These are phyloP conservation scores for Acanthamoeba castellanii DNA, from an alignment of 208 protist species.

Conservation along the genomic window DNA sequence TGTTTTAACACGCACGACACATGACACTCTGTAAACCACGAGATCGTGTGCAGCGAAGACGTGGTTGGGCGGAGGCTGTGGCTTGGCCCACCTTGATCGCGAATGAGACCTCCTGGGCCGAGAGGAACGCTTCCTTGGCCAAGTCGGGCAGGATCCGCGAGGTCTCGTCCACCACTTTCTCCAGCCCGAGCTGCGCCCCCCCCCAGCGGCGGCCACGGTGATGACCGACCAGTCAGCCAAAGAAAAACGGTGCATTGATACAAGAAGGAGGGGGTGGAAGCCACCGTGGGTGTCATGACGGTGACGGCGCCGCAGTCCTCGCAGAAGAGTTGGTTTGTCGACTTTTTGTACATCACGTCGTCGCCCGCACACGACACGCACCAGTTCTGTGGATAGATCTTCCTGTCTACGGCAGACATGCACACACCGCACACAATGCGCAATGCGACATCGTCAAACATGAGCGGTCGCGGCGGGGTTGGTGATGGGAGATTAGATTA, in stretches of 20 bases:
- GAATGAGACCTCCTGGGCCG: slow-evolving; percentile 55
- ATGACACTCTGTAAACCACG: too few relatives aligned
- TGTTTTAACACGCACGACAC: too few relatives aligned
- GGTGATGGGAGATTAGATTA: background rate
- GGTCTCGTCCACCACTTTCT: slow-evolving; percentile 64
- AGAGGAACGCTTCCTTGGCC: slow-evolving; percentile 68
- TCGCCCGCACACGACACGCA: slow-evolving; percentile 17
- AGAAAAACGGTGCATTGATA: background rate
- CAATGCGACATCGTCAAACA: background rate
- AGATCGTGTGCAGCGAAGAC: too few relatives aligned
- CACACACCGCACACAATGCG: background rate
- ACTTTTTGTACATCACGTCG: slow-evolving; percentile 42
- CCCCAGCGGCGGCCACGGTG: background rate
- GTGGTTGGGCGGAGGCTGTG: too few relatives aligned
- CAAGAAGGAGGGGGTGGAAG: too few relatives aligned
- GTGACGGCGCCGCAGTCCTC: slow-evolving; percentile 31
- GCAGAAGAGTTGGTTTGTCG: slow-evolving; percentile 32
- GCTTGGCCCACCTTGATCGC: background rate
- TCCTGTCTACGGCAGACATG: background rate
- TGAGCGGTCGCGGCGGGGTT: background rate
- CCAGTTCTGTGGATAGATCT: slow-evolving; percentile 65
- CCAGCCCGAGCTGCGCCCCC: background rate
- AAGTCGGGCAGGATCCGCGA: slow-evolving; percentile 56
- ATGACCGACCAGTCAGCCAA: background rate
- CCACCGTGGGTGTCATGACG: slow-evolving; percentile 11